A percentile compares a stretch with the other conserved stretches of the same genome.
phyloP scores from a whole-genome alignment of 169 alveolate genomes.

The Plasmodium vinckei region DNA sequence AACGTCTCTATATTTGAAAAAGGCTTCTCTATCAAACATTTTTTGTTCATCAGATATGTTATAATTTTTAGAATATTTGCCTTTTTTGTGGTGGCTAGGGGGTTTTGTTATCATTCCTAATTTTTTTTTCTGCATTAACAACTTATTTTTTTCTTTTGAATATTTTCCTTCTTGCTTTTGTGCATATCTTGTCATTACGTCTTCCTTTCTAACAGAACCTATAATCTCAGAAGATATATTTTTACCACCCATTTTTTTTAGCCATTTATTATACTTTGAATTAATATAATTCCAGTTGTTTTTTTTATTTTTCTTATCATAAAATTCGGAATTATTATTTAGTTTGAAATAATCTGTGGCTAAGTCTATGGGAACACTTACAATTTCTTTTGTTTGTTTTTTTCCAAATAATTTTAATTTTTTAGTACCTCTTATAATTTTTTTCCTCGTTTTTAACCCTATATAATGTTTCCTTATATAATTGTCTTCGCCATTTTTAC shows the following conservation, averaged over 20 bases:
- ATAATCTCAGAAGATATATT: conserved; percentile 37
- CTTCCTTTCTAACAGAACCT: conserved; percentile 53
- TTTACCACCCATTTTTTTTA: conserved; percentile 49
- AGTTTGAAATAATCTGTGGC: conserved; percentile 70
- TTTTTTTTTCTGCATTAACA: conserved; percentile 39
- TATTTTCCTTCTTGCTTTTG: conserved; percentile 66
- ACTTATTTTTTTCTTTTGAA: conserved; percentile 61
- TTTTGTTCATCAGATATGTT: conserved; percentile 75
- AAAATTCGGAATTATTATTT: conserved; percentile 34
- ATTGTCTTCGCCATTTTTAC: neutral
- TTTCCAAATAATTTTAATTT: conserved; percentile 71
- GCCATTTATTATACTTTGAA: conserved; percentile 68
- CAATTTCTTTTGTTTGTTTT: conserved; percentile 37
- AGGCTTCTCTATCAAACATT: conserved; percentile 76
- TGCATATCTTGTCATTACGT: conserved; percentile 64
- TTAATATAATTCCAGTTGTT: conserved; percentile 70
- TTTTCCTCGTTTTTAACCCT: conserved; percentile 67
- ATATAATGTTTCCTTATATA: conserved; percentile 34
- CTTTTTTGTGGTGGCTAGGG: conserved; percentile 41
- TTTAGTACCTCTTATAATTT: conserved; percentile 70
- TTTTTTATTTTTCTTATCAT: conserved; percentile 47
- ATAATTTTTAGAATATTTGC: conserved; percentile 41
- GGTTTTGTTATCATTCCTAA: conserved; percentile 76
- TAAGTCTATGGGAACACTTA: conserved; percentile 47
- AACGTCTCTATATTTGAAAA: conserved; percentile 70